phyloP scores from a whole-genome alignment of 139 green algal species.

The Edaphochlamys debaryana region DNA sequence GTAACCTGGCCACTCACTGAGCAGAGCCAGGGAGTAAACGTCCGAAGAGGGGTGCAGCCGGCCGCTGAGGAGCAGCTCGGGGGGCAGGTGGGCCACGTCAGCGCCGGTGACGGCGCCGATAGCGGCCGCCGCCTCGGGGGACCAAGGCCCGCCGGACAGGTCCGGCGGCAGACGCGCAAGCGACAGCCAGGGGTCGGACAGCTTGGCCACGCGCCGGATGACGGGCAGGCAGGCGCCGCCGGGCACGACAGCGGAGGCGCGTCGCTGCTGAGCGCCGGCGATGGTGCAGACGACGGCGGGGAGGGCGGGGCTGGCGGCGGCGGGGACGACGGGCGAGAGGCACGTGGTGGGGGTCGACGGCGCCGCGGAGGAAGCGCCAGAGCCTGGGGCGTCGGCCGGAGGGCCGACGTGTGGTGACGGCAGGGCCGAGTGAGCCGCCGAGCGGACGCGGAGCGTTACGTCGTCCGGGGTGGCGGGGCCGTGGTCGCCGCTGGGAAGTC shows the following conservation, averaged over 20 bases:
- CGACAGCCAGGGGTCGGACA: conserved; percentile 33
- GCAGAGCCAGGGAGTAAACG: conserved; percentile 54
- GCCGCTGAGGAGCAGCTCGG: conserved; percentile 51
- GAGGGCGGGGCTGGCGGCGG: not conserved
- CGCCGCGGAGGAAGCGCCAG: too few species aligned
- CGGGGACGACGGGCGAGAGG: too few species aligned
- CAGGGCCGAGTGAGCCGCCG: too few species aligned
- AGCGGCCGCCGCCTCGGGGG: not conserved
- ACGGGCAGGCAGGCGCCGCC: not conserved
- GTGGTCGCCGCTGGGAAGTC: too few species aligned
- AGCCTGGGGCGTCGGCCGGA: too few species aligned
- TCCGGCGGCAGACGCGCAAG: conserved; percentile 15
- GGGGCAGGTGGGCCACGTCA: conserved; percentile 50
- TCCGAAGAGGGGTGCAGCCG: conserved; percentile 33
- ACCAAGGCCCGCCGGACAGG: conserved; percentile 13
- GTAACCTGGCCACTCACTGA: conserved; percentile 33
- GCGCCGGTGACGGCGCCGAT: not conserved
- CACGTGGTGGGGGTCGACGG: too few species aligned
- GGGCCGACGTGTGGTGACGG: too few species aligned
- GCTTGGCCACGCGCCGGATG: conserved; percentile 11
- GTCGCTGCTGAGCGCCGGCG: not conserved
- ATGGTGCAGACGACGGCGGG: not conserved
- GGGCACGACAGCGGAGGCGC: conserved; percentile 1
- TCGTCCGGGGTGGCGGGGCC: too few species aligned
- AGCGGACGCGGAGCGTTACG: too few species aligned